A percentile compares a stretch with the other conserved stretches of the same genome.
phyloP scores from a whole-genome alignment of 2,329 filamentous ascomycete species.

The Cladosporium sp. region DNA sequence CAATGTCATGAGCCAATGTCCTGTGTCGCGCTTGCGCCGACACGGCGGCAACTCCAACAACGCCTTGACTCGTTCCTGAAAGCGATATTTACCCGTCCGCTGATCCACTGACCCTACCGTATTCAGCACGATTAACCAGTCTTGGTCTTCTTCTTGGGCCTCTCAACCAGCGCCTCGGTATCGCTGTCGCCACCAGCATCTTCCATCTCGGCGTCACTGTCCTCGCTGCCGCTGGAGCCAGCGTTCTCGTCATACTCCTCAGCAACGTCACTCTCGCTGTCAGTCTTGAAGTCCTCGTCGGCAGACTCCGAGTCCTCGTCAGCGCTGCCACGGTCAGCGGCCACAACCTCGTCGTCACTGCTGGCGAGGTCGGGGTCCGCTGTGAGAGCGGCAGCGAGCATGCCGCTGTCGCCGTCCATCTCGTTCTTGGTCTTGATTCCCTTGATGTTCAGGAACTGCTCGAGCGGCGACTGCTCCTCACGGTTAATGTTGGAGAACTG shows the following conservation, averaged over 20 bases:
- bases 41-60: not conserved
- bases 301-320: conserved; percentile 94
- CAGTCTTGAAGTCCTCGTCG: conserved; percentile 91
- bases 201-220: conserved; percentile 57
- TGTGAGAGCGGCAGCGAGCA: conserved; percentile 73
- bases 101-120: not conserved
- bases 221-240: conserved; percentile 68
- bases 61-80: conserved; percentile 1
- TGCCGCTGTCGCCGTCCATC: conserved; percentile 76
- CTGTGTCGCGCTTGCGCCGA: too few relatives aligned
- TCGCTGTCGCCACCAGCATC: conserved; percentile 46
- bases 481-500: conserved; percentile 99
- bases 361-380: conserved; percentile 70
- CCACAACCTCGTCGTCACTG: conserved; percentile 70
- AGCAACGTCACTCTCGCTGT: conserved; percentile 89
- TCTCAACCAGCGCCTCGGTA: conserved; percentile 48
- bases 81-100: not conserved
- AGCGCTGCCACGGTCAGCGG: conserved; percentile 76
- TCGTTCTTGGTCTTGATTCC: conserved; percentile 96
- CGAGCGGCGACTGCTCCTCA: conserved; percentile 93
- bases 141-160: conserved; percentile 62
- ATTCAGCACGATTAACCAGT: conserved; percentile 21
- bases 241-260: conserved; percentile 93
- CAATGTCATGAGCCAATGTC: not conserved
- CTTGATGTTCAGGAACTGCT: conserved; percentile 96